Base-by-base conservation (phyloP, 768 basidiomycete species). In the Podaxis sp. region DNA sequence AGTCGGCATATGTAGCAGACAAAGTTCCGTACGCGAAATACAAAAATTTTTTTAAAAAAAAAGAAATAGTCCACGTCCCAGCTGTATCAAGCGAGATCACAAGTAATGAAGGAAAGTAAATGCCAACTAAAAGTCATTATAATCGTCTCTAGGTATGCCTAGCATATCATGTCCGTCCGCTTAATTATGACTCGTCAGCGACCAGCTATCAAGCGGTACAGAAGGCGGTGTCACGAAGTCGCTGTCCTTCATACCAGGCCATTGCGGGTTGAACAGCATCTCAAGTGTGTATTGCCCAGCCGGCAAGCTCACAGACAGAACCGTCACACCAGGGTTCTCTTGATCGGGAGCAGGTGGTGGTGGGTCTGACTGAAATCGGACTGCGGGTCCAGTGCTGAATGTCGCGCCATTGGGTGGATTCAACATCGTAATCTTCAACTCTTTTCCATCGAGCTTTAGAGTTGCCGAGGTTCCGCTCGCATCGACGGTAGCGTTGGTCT, bases 251-350 rank as follows among this genome's bases (percentile, higher is more conserved):
- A 90, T 83, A 29, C 84, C 87, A 41, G 79, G 74, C 94, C 95
- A 98, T 69, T 96, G 91, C n/a, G 96, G 97, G 74, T 85, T 94
- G 78, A 98, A 90, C 71, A 98, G 73, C 56, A 98, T 88, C 76
- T 96, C 85, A 53, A 97, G 74, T 15, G 78, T 89, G 74, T 92
- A 88, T 52, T 76, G 75, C n/a, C 93, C 94, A 17, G 88, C 85
- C 27, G 83, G 80, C 4, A 89, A 75, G 66, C 76, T 80, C 71
- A 99, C 88, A 61, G 80, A 80, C 57, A 99, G 77, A 19, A 98
- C 95, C 13, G 83, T 88, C 63, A 95, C 91, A 25, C 85, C 86
- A 0, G 83, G 79, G 75, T 98, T 97, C 8, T 75, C 70, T 72
- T 92, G 91, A 75, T 96, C 93, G 5, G 80, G 67, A 0, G 67